Evolutionary conservation across 306 rosid species (phyloP).

Genomic region (Quercus alba): DNA sequence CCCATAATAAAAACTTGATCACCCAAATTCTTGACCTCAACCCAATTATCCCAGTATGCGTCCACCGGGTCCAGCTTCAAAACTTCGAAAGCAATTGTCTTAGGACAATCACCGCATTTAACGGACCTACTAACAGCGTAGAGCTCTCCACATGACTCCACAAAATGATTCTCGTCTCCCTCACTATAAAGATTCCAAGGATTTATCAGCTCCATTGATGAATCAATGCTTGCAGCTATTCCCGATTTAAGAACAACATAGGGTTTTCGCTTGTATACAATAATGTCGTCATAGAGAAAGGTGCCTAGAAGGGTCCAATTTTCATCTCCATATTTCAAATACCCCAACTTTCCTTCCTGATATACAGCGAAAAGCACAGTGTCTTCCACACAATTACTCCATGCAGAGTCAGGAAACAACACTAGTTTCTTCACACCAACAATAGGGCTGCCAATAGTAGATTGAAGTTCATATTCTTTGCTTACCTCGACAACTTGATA

Average conservation of each 20-base stretch:
- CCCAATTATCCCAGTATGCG: no score
- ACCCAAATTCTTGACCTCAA: conserved; percentile 22
- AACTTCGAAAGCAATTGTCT: conserved; percentile 3
- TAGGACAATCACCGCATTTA: no score
- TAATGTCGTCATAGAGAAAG: conserved; percentile 38
- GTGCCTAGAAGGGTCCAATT: conserved; percentile 1
- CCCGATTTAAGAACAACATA: no score
- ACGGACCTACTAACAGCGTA: conserved; percentile 35
- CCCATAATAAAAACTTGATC: conserved; percentile 20
- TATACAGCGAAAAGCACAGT: not conserved
- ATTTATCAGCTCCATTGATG: conserved; percentile 18
- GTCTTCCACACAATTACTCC: not conserved
- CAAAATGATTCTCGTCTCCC: conserved; percentile 27
- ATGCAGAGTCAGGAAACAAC: not conserved
- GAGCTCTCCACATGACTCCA: conserved; percentile 35
- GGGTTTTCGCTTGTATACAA: conserved; percentile 24
- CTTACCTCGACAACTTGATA: conserved; percentile 19
- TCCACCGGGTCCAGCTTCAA: conserved; percentile 40
- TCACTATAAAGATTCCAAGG: no score
- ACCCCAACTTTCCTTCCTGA: not conserved
- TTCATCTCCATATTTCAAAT: conserved; percentile 11
- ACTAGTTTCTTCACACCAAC: not conserved
- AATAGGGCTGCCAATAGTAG: not conserved
- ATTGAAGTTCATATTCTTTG: not conserved
- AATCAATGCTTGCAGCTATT: no score